Conservation (phyloP, 139 green algal species). For the Picochlorum sp. region DNA sequence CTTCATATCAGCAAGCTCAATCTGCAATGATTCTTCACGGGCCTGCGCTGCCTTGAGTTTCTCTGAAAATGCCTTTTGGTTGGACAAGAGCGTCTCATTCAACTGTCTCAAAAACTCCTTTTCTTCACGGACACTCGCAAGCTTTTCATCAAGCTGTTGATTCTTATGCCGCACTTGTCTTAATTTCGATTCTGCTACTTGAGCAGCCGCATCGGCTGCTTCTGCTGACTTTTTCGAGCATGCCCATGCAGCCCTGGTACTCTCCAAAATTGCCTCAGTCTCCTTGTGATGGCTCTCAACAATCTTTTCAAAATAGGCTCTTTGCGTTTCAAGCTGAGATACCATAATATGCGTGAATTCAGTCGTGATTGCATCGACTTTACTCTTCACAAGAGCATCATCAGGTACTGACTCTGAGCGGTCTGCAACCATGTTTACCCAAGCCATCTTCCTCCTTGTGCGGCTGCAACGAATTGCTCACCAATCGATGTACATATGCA, state of each 20-base stretch:
- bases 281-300: conserved; percentile 22
- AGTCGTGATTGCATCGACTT: conserved; percentile 58
- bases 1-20: conserved; percentile 30
- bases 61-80: conserved; percentile 31
- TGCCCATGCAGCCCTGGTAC: conserved; percentile 11
- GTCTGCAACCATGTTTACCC: not conserved
- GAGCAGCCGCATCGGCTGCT: conserved; percentile 4
- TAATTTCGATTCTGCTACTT: conserved; percentile 34
- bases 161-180: conserved; percentile 47
- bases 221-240: not conserved
- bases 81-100: conserved; percentile 47
- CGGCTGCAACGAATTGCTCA: conserved; percentile 86
- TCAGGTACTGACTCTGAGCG: conserved; percentile 40
- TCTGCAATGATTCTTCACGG: conserved; percentile 38
- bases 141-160: conserved; percentile 26
- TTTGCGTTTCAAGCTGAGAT: conserved; percentile 82
- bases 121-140: conserved; percentile 44
- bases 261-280: conserved; percentile 22
- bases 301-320: conserved; percentile 70
- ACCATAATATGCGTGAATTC: conserved; percentile 92
- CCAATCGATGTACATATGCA: conserved; percentile 93
- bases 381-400: conserved; percentile 53
- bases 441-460: conserved; percentile 64
- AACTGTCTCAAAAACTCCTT: conserved; percentile 72
- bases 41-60: conserved; percentile 20